Evolutionary conservation across 176 grass and related monocot genomes (phyloP).

Genomic region (Triticum aestivum): IWGSC_CS_RefSeq_v2.1 NC_057813.1:271791225-271791724

Average conservation of each 20-base stretch:
- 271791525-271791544: slow-evolving; percentile 49
- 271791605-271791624: slow-evolving; percentile 64
- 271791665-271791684: slow-evolving; percentile 89
- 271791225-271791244: slow-evolving; percentile 38
- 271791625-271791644: slow-evolving; percentile 72
- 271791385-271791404: slow-evolving; percentile 64
- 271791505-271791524: slow-evolving; percentile 51
- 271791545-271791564: slow-evolving; percentile 47
- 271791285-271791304: slow-evolving; percentile 34
- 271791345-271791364: slow-evolving; percentile 54
- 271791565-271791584: slow-evolving; percentile 38
- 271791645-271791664: slow-evolving; percentile 58
- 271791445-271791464: slow-evolving; percentile 61
- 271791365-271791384: slow-evolving; percentile 49
- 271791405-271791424: slow-evolving; percentile 66
- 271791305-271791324: slow-evolving; percentile 51
- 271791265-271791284: slow-evolving; percentile 58
- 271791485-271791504: slow-evolving; percentile 54
- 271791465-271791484: slow-evolving; percentile 59
- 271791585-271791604: slow-evolving; percentile 61
- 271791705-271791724: slow-evolving; percentile 92
- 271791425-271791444: slow-evolving; percentile 26
- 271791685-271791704: slow-evolving; percentile 99
- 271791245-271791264: slow-evolving; percentile 54
- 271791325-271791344: slow-evolving; percentile 43